Conservation (phyloP, 1,284 basidiomycete species). For the Naganishia albida region DNA sequence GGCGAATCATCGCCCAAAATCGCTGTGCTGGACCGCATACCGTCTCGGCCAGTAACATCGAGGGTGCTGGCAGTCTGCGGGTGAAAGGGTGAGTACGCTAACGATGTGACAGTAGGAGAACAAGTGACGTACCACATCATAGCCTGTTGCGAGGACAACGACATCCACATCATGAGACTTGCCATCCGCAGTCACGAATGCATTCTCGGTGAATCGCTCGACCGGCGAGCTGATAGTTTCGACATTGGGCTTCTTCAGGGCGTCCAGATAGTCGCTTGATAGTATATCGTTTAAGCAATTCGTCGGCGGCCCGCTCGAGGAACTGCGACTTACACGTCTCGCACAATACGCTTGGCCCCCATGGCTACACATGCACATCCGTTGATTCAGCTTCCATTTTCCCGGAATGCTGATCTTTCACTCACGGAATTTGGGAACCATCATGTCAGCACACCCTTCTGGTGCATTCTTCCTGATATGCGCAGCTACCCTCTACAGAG, state of each 20-base stretch:
- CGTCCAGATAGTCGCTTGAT: slow-evolving; percentile 36
- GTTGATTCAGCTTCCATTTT: background rate
- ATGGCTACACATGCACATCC: slow-evolving; percentile 32
- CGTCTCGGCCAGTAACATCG: slow-evolving; percentile 32
- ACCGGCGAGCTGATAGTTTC: slow-evolving; percentile 33
- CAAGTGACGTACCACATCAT: slow-evolving; percentile 35
- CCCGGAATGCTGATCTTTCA: background rate
- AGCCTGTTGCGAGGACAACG: slow-evolving; percentile 40
- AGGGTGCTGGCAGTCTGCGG: slow-evolving; percentile 28
- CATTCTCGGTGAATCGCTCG: slow-evolving; percentile 18
- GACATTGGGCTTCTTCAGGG: slow-evolving; percentile 40
- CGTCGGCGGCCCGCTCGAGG: background rate
- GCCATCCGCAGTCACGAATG: slow-evolving; percentile 35
- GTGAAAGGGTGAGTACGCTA: background rate
- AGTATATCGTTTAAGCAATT: background rate
- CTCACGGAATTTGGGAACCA: slow-evolving; percentile 39
- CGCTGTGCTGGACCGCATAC: slow-evolving; percentile 13
- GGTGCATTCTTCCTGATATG: slow-evolving; percentile 36
- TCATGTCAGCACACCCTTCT: slow-evolving; percentile 27
- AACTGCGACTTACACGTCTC: slow-evolving; percentile 38
- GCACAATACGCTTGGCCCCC: slow-evolving; percentile 39
- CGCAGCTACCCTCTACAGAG: slow-evolving; percentile 6
- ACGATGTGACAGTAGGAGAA: background rate
- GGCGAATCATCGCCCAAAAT: slow-evolving; percentile 23
- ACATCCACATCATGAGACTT: slow-evolving; percentile 36